Conservation (phyloP, 805 yeast genomes). For the Lachancea nothofagi region DNA sequence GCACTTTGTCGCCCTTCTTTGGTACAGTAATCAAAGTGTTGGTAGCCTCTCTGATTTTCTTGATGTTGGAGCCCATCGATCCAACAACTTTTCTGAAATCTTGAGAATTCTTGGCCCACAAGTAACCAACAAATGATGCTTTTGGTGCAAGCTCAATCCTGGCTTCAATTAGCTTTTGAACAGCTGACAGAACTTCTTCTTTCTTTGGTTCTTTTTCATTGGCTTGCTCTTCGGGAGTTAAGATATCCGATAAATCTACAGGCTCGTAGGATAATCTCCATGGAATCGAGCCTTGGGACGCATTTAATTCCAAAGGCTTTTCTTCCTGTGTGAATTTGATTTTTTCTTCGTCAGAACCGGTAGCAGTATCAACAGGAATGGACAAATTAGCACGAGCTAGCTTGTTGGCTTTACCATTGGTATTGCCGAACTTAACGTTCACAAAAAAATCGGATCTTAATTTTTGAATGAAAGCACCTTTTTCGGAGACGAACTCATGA, state of each 20-base stretch:
- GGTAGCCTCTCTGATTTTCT: constrained; percentile 52
- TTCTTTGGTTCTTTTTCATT: constrained; percentile 41
- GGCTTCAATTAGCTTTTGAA: constrained; percentile 38
- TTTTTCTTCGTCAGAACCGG: constrained; percentile 39
- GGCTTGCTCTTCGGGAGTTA: constrained; percentile 27
- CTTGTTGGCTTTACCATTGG: constrained; percentile 44
- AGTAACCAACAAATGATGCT: constrained; percentile 51
- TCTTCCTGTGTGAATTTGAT: constrained; percentile 45
- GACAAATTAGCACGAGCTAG: constrained; percentile 41
- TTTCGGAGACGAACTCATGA: constrained; percentile 59
- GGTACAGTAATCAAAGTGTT: constrained; percentile 62
- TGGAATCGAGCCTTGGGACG: constrained; percentile 40
- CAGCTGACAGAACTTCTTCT: constrained; percentile 40
- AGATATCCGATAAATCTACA: constrained; percentile 26
- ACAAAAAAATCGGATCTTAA: constrained; percentile 49
- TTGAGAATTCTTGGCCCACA: constrained; percentile 49
- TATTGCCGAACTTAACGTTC: constrained; percentile 54
- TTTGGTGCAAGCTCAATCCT: constrained; percentile 43
- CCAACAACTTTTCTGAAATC: constrained; percentile 66
- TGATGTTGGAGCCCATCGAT: constrained; percentile 65
- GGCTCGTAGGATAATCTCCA: constrained; percentile 55
- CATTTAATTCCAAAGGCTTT: constrained; percentile 23
- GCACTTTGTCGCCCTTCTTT: constrained; percentile 45
- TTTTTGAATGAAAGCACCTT: constrained; percentile 56
- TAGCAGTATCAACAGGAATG: constrained; percentile 43